These are phyloP conservation scores for Rhizophlyctis rosea DNA, from an alignment of 192 early-diverging fungal genomes.

Conservation along the genomic window DNA sequence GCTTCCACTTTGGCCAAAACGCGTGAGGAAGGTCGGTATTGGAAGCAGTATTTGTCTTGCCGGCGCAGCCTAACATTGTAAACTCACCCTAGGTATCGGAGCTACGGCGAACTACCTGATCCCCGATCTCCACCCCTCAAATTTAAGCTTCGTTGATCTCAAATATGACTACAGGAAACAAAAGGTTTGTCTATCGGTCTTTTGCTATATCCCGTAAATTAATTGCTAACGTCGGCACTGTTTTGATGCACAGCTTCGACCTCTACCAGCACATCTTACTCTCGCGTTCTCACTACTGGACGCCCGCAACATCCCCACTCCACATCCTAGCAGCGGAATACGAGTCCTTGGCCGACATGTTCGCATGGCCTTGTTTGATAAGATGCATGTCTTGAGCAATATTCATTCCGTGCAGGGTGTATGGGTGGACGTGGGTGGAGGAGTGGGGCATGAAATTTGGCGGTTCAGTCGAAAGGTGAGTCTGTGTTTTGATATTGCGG, in stretches of 20 bases:
- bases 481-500: no score
- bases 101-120: constrained; percentile 1
- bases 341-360: constrained; percentile 40
- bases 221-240: background rate
- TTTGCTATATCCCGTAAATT: no score
- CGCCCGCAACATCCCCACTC: constrained; percentile 35
- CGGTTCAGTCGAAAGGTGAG: background rate
- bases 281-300: constrained; percentile 43
- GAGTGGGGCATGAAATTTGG: background rate
- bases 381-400: constrained; percentile 40
- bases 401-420: constrained; percentile 44
- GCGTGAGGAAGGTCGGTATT: constrained; percentile 10
- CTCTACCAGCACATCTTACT: constrained; percentile 32
- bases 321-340: constrained; percentile 15
- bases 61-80: background rate
- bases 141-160: constrained; percentile 33
- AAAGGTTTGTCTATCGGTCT: constrained; percentile 9
- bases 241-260: constrained; percentile 19
- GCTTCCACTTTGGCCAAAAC: constrained; percentile 21
- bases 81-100: constrained; percentile 15
- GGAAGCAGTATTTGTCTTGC: background rate
- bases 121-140: constrained; percentile 19
- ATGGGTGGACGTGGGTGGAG: background rate
- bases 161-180: constrained; percentile 27
- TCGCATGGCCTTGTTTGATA: constrained; percentile 49